Conservation (phyloP, 1,284 basidiomycete genomes). For the Heterobasidion irregulare region DNA sequence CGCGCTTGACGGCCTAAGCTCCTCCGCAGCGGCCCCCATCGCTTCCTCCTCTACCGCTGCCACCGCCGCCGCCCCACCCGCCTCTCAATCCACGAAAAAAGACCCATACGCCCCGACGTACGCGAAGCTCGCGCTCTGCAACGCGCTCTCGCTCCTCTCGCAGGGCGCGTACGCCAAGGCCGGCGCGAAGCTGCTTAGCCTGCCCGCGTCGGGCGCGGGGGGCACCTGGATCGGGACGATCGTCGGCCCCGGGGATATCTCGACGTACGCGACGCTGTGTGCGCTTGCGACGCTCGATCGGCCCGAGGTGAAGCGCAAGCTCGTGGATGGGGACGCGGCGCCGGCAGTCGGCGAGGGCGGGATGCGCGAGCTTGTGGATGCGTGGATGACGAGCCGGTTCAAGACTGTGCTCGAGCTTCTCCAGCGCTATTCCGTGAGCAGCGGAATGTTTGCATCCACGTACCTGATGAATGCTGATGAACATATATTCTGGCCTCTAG, state of each 20-base stretch:
- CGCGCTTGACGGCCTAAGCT: slow-evolving; percentile 54
- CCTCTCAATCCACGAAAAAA: slow-evolving; percentile 20
- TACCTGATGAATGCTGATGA: too few species aligned
- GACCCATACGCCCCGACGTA: slow-evolving; percentile 58
- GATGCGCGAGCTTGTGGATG: slow-evolving; percentile 79
- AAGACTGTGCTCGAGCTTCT: slow-evolving; percentile 71
- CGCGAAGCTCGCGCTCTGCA: slow-evolving; percentile 74
- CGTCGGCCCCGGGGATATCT: slow-evolving; percentile 71
- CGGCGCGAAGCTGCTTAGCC: slow-evolving; percentile 58
- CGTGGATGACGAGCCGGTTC: slow-evolving; percentile 79
- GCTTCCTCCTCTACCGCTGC: slow-evolving; percentile 11
- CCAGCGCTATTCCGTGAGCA: slow-evolving; percentile 58
- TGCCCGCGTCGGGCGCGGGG: slow-evolving; percentile 55
- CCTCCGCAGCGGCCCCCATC: slow-evolving; percentile 15
- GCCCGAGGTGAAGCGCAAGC: slow-evolving; percentile 32
- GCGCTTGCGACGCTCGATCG: slow-evolving; percentile 71
- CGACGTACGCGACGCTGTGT: slow-evolving; percentile 76
- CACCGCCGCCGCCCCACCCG: slow-evolving; percentile 15
- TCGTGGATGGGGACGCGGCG: slow-evolving; percentile 61
- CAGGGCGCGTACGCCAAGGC: slow-evolving; percentile 71
- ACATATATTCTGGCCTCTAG: slow-evolving; percentile 30
- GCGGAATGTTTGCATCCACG: not conserved
- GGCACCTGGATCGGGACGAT: slow-evolving; percentile 75
- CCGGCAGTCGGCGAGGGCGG: slow-evolving; percentile 37
- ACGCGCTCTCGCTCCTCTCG: slow-evolving; percentile 65